Evolutionary conservation across 352 stramenopile genomes (phyloP).

Genomic region (Paralagenidium karlingii): DNA sequence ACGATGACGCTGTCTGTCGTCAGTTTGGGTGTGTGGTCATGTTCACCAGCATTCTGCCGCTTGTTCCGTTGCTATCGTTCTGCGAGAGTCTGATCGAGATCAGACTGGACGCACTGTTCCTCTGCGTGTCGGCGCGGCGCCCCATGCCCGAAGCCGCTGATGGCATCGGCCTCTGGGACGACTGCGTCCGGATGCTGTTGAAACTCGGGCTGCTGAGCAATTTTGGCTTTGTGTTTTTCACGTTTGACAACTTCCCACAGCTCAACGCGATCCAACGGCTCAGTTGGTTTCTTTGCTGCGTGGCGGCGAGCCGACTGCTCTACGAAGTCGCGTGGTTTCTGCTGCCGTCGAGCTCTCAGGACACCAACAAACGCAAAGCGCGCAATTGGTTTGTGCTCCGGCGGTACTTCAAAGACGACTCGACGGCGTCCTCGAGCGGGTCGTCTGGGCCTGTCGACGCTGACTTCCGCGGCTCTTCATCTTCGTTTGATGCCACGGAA

Average conservation of each 20-base stretch:
- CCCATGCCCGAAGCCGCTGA: constrained; percentile 15
- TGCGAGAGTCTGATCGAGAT: constrained; percentile 23
- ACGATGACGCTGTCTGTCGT: too few species aligned
- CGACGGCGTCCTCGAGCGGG: too few species aligned
- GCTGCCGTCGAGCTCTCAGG: constrained; percentile 13
- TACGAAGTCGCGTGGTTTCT: constrained; percentile 22
- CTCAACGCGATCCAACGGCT: constrained; percentile 15
- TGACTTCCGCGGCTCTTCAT: too few species aligned
- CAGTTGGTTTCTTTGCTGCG: constrained; percentile 18
- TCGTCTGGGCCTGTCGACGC: too few species aligned
- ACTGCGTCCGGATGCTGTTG: constrained; percentile 15
- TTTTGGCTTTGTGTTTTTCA: constrained; percentile 19
- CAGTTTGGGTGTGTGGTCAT: constrained; percentile 28
- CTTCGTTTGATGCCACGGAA: too few species aligned
- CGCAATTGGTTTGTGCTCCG: constrained; percentile 28
- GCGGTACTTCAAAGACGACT: constrained; percentile 25
- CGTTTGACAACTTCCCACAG: constrained; percentile 11
- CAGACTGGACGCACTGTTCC: constrained; percentile 23
- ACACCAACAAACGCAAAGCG: constrained; percentile 9
- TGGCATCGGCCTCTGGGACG: too few species aligned
- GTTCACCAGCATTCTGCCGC: constrained; percentile 26
- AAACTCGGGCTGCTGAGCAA: constrained; percentile 14
- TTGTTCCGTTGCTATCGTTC: constrained; percentile 23
- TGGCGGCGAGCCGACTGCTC: constrained; percentile 14
- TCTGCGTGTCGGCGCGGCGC: constrained; percentile 24